phyloP scores from a whole-genome alignment of 495 filamentous ascomycete genomes.

The Penicillium cinerascens region DNA sequence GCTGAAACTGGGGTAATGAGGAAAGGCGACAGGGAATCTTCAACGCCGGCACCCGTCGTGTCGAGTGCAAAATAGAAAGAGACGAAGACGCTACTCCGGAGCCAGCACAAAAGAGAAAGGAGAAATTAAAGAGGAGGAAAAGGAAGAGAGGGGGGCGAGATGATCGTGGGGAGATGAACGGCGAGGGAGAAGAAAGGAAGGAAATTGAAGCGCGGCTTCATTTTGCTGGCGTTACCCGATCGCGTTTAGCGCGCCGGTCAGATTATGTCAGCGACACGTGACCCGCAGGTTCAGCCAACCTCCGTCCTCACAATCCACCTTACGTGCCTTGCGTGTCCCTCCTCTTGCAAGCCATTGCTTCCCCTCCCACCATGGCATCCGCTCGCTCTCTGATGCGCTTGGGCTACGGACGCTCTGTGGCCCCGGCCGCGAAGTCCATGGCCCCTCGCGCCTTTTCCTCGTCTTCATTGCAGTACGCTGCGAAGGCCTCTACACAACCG shows the following conservation, averaged over 20 bases:
- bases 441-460: slow-evolving; percentile 53
- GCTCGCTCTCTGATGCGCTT: slow-evolving; percentile 64
- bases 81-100: slow-evolving; percentile 15
- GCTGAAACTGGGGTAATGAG: slow-evolving; percentile 19
- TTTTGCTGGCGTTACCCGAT: slow-evolving; percentile 41
- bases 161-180: slow-evolving; percentile 21
- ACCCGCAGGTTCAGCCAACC: slow-evolving; percentile 23
- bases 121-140: slow-evolving; percentile 11
- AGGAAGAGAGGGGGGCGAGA: slow-evolving; percentile 13
- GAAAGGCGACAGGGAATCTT: slow-evolving; percentile 23
- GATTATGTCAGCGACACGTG: slow-evolving; percentile 34
- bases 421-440: slow-evolving; percentile 55
- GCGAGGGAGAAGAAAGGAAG: slow-evolving; percentile 29
- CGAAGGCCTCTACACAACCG: slow-evolving; percentile 45
- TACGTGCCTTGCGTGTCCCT: slow-evolving; percentile 23
- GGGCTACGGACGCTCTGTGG: slow-evolving; percentile 58
- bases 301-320: slow-evolving; percentile 35
- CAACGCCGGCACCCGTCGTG: slow-evolving; percentile 27
- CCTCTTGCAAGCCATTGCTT: slow-evolving; percentile 27
- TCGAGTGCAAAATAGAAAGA: slow-evolving; percentile 20
- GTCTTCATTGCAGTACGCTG: slow-evolving; percentile 52
- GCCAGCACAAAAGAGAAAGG: slow-evolving; percentile 10
- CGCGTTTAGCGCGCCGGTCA: slow-evolving; percentile 6
- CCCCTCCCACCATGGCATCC: slow-evolving; percentile 40
- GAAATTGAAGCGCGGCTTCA: slow-evolving; percentile 40